Evolutionary conservation across 1,139 yeast species (phyloP), one percentile per base, ranked within the genome.

Genomic region (Geotrichum fermentans): DNA sequence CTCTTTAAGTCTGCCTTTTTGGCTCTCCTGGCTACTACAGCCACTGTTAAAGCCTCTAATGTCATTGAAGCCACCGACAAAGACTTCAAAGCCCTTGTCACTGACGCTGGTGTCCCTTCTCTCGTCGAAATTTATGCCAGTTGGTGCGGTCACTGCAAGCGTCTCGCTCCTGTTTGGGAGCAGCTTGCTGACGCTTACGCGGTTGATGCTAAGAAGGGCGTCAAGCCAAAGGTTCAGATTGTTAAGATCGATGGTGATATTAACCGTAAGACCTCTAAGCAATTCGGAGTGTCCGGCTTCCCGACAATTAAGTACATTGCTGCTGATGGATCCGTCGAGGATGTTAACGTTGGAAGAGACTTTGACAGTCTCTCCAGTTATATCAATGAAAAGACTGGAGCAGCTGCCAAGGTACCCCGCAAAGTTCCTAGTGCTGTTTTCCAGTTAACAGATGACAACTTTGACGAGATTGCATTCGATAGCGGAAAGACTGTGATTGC

Each of bases 131-230:
- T 84, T 58, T 83, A 82, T 61, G 92, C 94, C 40, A 79, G 81
- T 51, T 85, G 94, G 95, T 85, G 95, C 62, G 77, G 87, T 35
- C 94, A 85, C 65, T 85, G 95, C 67, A 79, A 80, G 65, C 75
- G 72, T 47, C 67, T 85, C 61, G 75, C 75, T 56, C 95, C 95
- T 3, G 71, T 73, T 1, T 78, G 79, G 62, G 90, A 83, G 55
- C 74, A 77, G 60, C 70, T 85, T 46, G 80, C 83, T 1, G 77
- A 74, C 5, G 55, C 70, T 26, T 83, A 74, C 61, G 69, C 64
- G 7, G 38, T 33, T 20, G 44, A 41, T 16, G 37, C 47, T 4
- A 32, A 30, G 24, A 43, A 43, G 37, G 47, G 47, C 11, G 72
- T 69, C 22, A 62, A 67, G 29, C 75, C 73, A n/a, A 73, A 75